Conservation (phyloP, 306 rosid species). For the Fragaria vesca region DNA sequence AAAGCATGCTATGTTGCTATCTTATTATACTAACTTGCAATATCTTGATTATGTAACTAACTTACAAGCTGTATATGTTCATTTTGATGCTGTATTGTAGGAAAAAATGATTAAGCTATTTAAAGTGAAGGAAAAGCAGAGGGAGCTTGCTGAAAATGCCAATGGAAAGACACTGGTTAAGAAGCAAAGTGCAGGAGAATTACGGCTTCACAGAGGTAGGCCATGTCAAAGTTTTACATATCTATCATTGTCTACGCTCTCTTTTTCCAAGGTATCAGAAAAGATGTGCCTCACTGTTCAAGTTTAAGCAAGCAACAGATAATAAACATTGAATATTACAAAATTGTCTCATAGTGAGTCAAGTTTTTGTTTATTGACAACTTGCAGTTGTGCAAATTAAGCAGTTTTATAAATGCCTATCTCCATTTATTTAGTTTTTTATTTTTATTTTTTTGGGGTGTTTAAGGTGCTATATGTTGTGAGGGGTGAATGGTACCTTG, state of each 20-base stretch:
- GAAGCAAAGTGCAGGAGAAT: slow-evolving; percentile 58
- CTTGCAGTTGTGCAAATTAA: not conserved
- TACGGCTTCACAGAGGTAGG: slow-evolving; percentile 56
- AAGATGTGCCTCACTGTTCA: not conserved
- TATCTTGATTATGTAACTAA: not conserved
- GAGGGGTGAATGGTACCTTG: not conserved
- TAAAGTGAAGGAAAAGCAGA: slow-evolving; percentile 63
- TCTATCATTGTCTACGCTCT: not conserved
- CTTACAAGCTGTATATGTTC: not conserved
- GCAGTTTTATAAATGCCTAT: not conserved
- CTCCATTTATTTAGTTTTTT: not conserved
- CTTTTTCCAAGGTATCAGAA: not conserved
- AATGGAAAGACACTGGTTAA: slow-evolving; percentile 41
- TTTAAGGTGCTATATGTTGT: not conserved
- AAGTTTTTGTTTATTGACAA: not conserved
- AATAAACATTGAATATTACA: not conserved
- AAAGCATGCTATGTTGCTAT: not conserved
- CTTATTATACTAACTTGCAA: not conserved
- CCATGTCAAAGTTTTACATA: not conserved
- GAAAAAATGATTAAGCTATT: slow-evolving; percentile 54
- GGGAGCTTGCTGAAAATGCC: slow-evolving; percentile 49
- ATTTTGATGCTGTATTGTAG: slow-evolving; percentile 25
- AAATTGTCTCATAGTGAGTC: not conserved
- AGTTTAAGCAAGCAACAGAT: not conserved
- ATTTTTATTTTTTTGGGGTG: not conserved